Evolutionary conservation across 1,284 basidiomycete species (phyloP), one percentile per base, ranked within the genome.

Genomic region (Ustilago bromivora): DNA sequence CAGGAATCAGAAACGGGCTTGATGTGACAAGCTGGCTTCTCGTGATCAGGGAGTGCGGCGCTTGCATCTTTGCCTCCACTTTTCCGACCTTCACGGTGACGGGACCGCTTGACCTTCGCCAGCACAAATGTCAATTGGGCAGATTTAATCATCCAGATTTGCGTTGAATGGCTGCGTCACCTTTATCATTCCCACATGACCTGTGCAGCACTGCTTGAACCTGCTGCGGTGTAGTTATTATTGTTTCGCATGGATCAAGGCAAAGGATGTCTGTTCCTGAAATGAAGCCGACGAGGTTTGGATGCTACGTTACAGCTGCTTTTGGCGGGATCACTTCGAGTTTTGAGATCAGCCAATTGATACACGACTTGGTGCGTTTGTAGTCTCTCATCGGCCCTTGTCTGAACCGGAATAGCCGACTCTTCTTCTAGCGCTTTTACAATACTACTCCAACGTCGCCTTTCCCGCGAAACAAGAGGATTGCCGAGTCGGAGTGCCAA

Each of bases 401-500:
- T 28, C 13, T 31, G 31, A 51, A 32, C 49, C 31, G 49, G 49
- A 51, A 51, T 51, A 51, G 49, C 49, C 49, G 46, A 28, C 46
- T 6, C 46, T 6, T 15, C 40, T 41, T 11, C 40, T 8, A 46
- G 43, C 43, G 8, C 43, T 51, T 32, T 32, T 31, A 10, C 23
- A 28, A 28, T 28, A 28, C 23, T 28, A 28, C 12, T 28, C 31
- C 31, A 17, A 52, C 32, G 32, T n/a, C 8, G 53, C 53, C 4
- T 38, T 6, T 15, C 17, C 8, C 35, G 17, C 17, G 17, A 54
- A 54, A 32, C 13, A 4, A 43, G 53, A 36, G 38, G 53, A 66
- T 59, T 59, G 41, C 63, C 63, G 63, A 56, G 52, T 66, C 63
- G 52, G 57, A 60, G 63, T 55, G 19, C 8, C 57, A 59, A 65